Conservation (phyloP, 805 yeast species). For the Saturnispora halmiae region DNA sequence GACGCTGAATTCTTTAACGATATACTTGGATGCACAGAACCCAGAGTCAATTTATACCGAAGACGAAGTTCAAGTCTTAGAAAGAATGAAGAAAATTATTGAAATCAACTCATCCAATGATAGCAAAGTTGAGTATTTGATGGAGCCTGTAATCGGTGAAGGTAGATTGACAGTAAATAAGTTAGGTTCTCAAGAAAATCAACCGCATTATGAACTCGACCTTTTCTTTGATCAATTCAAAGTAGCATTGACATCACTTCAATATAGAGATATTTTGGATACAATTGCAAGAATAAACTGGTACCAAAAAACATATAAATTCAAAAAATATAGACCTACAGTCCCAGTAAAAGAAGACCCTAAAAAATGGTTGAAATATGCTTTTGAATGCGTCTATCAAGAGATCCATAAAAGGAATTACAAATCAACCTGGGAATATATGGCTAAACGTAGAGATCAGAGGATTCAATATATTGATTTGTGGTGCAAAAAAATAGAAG, state of each 20-base stretch:
- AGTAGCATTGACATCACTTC: conserved; percentile 74
- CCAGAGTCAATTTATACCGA: conserved; percentile 35
- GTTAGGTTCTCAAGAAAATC: conserved; percentile 54
- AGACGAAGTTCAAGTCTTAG: conserved; percentile 40
- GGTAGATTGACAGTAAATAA: conserved; percentile 81
- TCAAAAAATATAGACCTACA: conserved; percentile 61
- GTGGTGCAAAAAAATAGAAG: conserved; percentile 47
- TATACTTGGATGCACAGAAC: conserved; percentile 76
- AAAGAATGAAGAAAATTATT: conserved; percentile 39
- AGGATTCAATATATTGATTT: conserved; percentile 56
- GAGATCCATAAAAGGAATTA: conserved; percentile 77
- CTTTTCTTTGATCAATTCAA: conserved; percentile 83
- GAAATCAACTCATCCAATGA: conserved; percentile 17
- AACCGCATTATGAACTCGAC: conserved; percentile 66
- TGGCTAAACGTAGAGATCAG: conserved; percentile 62
- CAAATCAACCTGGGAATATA: conserved; percentile 83
- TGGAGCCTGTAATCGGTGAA: conserved; percentile 82
- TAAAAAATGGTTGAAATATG: conserved; percentile 70
- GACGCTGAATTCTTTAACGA: conserved; percentile 61
- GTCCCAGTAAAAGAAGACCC: conserved; percentile 52
- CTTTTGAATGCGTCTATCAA: conserved; percentile 62
- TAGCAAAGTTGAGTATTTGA: conserved; percentile 43
- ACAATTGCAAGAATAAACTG: conserved; percentile 76
- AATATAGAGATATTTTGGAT: conserved; percentile 73
- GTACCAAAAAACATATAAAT: conserved; percentile 67